Percentiles rank a stretch among this genome's conserved stretches.
phyloP scores from a whole-genome alignment of 129 eudicot species.

The Pittosporum tobira region DNA sequence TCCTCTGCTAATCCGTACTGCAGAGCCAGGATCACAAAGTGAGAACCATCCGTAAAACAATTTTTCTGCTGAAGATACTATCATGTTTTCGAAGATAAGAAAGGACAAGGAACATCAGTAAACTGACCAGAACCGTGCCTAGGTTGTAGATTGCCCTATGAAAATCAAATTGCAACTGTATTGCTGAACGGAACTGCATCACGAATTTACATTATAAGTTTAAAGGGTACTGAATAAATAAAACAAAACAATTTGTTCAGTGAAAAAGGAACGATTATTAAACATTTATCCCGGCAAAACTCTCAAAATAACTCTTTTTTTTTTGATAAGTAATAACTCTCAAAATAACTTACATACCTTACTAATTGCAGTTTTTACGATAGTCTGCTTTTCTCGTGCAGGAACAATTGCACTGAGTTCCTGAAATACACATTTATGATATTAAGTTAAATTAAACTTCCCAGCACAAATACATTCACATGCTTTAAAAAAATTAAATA shows the following conservation, averaged over 20 bases:
- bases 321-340: too few relatives aligned
- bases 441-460: background rate
- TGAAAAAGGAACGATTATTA: background rate
- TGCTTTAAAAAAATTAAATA: background rate
- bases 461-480: background rate
- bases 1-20: conserved; percentile 98
- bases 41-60: background rate
- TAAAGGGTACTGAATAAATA: background rate
- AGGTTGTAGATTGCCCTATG: conserved; percentile 93
- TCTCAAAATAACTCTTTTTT: background rate
- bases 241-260: background rate
- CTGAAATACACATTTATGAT: conserved; percentile 28
- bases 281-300: background rate
- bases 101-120: conserved; percentile 4
- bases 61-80: background rate
- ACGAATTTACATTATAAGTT: conserved; percentile 1
- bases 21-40: conserved; percentile 10
- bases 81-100: background rate
- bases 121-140: conserved; percentile 93
- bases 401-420: conserved; percentile 87
- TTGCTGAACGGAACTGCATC: conserved; percentile 87
- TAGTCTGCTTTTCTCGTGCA: conserved; percentile 73
- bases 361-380: conserved; percentile 68
- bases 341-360: conserved; percentile 39
- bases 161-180: conserved; percentile 90